These are phyloP conservation scores for Tricholomella constricta DNA, from an alignment of 768 basidiomycete species.

Conservation along the genomic window DNA sequence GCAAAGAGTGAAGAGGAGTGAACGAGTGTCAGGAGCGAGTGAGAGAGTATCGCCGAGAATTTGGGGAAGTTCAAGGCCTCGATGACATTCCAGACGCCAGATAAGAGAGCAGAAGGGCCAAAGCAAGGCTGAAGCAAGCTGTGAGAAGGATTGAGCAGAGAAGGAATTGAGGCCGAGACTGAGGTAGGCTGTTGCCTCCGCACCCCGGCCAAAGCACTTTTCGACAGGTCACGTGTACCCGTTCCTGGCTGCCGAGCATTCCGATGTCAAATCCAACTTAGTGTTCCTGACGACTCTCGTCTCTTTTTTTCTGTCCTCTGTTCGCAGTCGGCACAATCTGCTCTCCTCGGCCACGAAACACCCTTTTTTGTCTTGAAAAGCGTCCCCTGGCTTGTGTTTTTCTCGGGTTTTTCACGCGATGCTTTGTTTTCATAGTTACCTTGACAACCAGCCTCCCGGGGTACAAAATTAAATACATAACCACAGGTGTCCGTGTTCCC, in stretches of 20 bases:
- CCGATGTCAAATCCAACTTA: background rate
- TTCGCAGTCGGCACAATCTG: background rate
- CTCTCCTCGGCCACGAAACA: no score
- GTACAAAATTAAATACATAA: background rate
- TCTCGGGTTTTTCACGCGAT: background rate
- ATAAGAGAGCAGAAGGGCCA: background rate
- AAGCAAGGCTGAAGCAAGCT: background rate
- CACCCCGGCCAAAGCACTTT: background rate
- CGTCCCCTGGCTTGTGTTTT: background rate
- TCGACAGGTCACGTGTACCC: background rate
- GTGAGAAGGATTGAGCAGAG: background rate
- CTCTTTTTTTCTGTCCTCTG: background rate
- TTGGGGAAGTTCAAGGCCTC: background rate
- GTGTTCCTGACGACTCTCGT: background rate
- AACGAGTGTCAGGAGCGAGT: background rate
- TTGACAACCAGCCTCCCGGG: background rate
- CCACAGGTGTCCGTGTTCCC: background rate
- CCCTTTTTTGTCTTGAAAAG: no score
- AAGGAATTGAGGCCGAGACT: background rate
- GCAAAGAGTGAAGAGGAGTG: constrained; percentile 2
- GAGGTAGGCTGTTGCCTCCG: background rate
- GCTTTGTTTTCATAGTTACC: background rate
- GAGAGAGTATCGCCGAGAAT: background rate
- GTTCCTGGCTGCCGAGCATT: background rate
- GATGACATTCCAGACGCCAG: background rate